Base-by-base conservation (phyloP, 148 eudicot species). In the Agrostemma githago region DNA sequence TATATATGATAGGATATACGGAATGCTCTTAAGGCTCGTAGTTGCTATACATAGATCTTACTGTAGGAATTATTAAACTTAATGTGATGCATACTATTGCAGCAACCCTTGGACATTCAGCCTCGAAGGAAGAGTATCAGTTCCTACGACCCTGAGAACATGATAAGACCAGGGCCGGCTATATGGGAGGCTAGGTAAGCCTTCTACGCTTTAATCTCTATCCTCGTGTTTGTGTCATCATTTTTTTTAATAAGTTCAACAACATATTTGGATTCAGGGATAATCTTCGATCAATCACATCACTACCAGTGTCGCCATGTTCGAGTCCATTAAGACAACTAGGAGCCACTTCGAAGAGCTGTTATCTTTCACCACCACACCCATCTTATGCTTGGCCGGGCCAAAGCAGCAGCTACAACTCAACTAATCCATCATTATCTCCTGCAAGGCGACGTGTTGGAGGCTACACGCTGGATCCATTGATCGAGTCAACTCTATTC, bases 231-330 rank as follows among this genome's bases (percentile, higher is more conserved):
- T 12, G 56, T 51, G 56, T 51, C 16, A 51, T 51, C 14, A 10
- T 9, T 48, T 51, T 10, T 10, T 48, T 48, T 3, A 2, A 34
- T 51, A 12, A 51, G 8, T 16, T 16, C 10, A 62, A 64, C 43
- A 69, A 48, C 6, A 21, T 48, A 38, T 51, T 53, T 73, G 21
- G 67, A 5, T 72, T 57, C 83, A 94, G 98, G 88, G 97, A 87
- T 53, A 84, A 68, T 74, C 80, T 87, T 76, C 90, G 93, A 83
- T 82, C 83, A 72, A 91, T 94, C 69, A 86, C 87, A 38, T 94
- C 98, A 15, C 82, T 94, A 79, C 98, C 97, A 0, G 98, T 94
- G 42, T 94, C 98, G 66, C 98, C 98, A 8, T 83, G 84, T 54
- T 89, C 98, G 68, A 91, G 98, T 77, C 98, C 98, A 11, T 79